A percentile compares a stretch with the other conserved stretches of the same genome.
These are phyloP conservation scores for Blastobotrys aristatus DNA, from an alignment of 1,139 yeast genomes.

Conservation along the genomic window DNA sequence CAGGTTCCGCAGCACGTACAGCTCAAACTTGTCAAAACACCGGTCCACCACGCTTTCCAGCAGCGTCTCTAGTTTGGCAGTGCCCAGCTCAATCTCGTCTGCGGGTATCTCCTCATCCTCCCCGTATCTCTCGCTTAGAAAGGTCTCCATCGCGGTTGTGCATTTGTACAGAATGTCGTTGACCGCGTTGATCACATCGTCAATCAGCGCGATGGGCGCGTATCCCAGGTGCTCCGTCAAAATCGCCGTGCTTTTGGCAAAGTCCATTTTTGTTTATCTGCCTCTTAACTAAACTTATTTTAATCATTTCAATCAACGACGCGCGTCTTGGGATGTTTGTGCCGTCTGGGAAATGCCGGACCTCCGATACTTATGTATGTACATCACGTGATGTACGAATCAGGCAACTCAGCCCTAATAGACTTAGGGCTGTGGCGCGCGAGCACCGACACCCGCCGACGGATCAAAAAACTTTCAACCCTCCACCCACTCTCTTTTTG, in stretches of 20 bases:
- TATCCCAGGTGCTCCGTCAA: constrained; percentile 84
- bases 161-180: constrained; percentile 82
- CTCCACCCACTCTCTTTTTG: not conserved
- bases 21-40: constrained; percentile 82
- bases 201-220: constrained; percentile 81
- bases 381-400: no score
- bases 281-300: no score
- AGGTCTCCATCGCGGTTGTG: constrained; percentile 71
- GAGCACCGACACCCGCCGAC: no score
- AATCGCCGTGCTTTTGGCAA: constrained; percentile 41
- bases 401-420: no score
- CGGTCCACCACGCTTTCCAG: constrained; percentile 75
- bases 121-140: constrained; percentile 37
- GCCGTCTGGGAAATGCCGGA: no score
- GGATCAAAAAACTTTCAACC: not conserved
- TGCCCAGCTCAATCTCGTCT: constrained; percentile 64
- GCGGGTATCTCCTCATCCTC: constrained; percentile 21
- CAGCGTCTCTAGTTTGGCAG: constrained; percentile 74
- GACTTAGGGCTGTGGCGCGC: no score
- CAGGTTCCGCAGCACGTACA: constrained; percentile 74
- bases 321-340: no score
- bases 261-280: constrained; percentile 15
- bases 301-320: not conserved
- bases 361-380: no score
- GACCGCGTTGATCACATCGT: constrained; percentile 85